phyloP scores from a whole-genome alignment of 2,329 filamentous ascomycete species.

The Sporothrix brasiliensis region DNA sequence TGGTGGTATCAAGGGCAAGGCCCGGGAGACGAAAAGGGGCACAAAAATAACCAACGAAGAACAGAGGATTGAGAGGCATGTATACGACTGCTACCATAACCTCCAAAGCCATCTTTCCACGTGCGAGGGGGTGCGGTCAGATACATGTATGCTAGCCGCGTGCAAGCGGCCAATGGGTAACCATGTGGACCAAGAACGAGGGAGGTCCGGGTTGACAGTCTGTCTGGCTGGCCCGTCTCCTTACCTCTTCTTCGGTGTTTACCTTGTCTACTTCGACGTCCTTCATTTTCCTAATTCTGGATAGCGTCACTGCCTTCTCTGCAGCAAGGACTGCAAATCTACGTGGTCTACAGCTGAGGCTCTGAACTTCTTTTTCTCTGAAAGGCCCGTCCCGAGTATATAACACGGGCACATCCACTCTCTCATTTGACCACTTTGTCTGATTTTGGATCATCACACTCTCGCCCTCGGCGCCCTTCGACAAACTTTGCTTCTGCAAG shows the following conservation, averaged over 20 bases:
- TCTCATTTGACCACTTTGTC: conserved; percentile 1
- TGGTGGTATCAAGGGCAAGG: neutral
- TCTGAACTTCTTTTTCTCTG: neutral
- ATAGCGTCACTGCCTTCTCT: conserved; percentile 14
- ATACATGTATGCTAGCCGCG: neutral
- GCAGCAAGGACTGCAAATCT: conserved; percentile 8
- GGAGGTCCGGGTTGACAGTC: neutral
- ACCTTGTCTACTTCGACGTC: neutral
- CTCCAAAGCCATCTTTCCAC: conserved; percentile 7
- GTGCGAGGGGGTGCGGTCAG: conserved; percentile 29
- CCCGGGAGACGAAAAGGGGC: neutral
- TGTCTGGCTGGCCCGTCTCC: neutral
- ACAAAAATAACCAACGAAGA: neutral
- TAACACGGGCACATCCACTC: conserved; percentile 24
- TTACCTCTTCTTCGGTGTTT: neutral
- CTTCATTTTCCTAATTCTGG: conserved; percentile 12
- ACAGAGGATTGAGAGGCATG: neutral
- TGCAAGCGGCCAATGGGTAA: conserved; percentile 2
- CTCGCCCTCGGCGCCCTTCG: conserved; percentile 2
- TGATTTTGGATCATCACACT: conserved; percentile 8
- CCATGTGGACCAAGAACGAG: neutral
- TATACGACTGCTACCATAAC: neutral
- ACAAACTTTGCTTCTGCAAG: conserved; percentile 2
- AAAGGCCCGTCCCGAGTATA: conserved; percentile 25
- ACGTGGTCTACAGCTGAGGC: neutral